Percentiles rank a stretch among this genome's conserved stretches.
Conservation (phyloP, 2,329 filamentous ascomycete species). For the Apiospora hydei region DNA sequence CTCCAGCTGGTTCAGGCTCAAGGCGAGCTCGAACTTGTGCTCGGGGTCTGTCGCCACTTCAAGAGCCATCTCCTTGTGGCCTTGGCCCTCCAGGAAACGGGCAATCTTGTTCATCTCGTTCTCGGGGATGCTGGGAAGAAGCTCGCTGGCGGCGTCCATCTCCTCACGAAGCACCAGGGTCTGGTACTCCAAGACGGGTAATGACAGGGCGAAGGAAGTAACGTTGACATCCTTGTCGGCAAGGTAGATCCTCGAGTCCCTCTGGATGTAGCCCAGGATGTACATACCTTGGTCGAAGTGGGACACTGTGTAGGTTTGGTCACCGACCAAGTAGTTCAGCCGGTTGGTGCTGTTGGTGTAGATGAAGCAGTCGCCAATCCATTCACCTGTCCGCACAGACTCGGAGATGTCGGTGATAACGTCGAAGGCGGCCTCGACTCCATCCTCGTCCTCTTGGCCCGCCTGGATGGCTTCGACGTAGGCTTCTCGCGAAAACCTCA, state of each 20-base stretch:
- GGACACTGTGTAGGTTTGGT: constrained; percentile 96
- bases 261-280: constrained; percentile 90
- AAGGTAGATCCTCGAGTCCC: constrained; percentile 94
- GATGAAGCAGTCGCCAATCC: constrained; percentile 98
- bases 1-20: constrained; percentile 82
- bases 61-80: constrained; percentile 93
- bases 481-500: constrained; percentile 88
- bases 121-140: constrained; percentile 83
- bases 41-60: constrained; percentile 94
- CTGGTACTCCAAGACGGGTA: constrained; percentile 95
- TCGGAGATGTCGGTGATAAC: constrained; percentile 96
- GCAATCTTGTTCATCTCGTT: constrained; percentile 98
- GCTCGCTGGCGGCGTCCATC: constrained; percentile 87
- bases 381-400: constrained; percentile 91
- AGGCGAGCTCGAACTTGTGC: constrained; percentile 93
- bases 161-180: constrained; percentile 93
- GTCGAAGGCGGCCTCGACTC: constrained; percentile 94
- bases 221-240: constrained; percentile 95
- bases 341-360: constrained; percentile 98
- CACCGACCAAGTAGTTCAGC: constrained; percentile 95
- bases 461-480: constrained; percentile 84
- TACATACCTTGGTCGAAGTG: constrained; percentile 98
- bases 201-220: constrained; percentile 87
- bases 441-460: constrained; percentile 85
- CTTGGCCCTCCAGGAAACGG: constrained; percentile 95